phyloP scores from a whole-genome alignment of 805 yeast genomes.

The Ogataea ramenticola region DNA sequence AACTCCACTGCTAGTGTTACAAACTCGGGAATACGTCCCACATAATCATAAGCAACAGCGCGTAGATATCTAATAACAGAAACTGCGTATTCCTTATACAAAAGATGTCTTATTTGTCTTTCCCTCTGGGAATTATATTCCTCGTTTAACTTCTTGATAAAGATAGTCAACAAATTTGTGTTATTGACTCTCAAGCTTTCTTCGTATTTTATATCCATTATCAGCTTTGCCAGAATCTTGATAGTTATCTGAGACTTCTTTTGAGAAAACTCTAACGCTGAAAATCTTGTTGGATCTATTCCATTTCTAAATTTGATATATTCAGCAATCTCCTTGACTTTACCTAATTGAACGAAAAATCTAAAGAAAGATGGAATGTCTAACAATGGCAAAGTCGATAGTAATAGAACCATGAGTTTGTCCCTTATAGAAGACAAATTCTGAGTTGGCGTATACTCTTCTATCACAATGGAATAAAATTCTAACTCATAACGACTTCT shows the following conservation, averaged over 20 bases:
- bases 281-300: slow-evolving; percentile 8
- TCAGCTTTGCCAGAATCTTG: slow-evolving; percentile 14
- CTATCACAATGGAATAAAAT: slow-evolving; percentile 16
- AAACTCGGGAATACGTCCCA: slow-evolving; percentile 14
- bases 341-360: slow-evolving; percentile 9
- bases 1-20: slow-evolving; percentile 13
- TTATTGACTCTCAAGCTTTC: not conserved
- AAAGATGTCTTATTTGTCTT: not conserved
- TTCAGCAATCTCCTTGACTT: slow-evolving; percentile 3
- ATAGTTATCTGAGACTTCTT: slow-evolving; percentile 12
- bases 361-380: slow-evolving; percentile 8
- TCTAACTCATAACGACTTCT: slow-evolving; percentile 14
- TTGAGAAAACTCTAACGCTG: slow-evolving; percentile 10
- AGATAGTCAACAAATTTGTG: slow-evolving; percentile 4
- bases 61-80: slow-evolving; percentile 18
- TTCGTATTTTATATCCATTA: slow-evolving; percentile 2
- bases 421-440: slow-evolving; percentile 4
- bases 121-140: slow-evolving; percentile 12
- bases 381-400: slow-evolving; percentile 12
- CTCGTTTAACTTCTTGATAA: slow-evolving; percentile 8
- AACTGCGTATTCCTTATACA: slow-evolving; percentile 10
- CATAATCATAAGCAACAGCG: slow-evolving; percentile 12
- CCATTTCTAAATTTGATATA: slow-evolving; percentile 17
- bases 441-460: slow-evolving; percentile 7
- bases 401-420: slow-evolving; percentile 8